Evolutionary conservation across 805 yeast genomes (phyloP).

Genomic region (Wickerhamiella kurtzmanii): DNA sequence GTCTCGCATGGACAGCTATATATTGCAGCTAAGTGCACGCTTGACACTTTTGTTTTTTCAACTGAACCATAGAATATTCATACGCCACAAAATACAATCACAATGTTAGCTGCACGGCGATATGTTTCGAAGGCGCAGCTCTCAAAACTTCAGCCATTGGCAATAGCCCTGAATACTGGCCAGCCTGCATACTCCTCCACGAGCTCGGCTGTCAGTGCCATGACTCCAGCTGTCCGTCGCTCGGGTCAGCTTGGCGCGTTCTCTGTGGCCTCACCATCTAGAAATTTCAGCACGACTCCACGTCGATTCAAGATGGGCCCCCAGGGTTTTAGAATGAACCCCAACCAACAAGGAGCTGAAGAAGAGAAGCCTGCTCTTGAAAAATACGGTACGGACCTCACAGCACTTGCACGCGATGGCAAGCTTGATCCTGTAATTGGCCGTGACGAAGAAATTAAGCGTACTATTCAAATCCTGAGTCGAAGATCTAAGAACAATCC

Average conservation of each 20-base stretch:
- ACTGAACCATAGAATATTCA: no score
- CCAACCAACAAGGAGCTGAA: slow-evolving; percentile 10
- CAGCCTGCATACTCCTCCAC: no score
- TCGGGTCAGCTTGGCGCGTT: no score
- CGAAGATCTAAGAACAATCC: slow-evolving; percentile 94
- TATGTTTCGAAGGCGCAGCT: neutral
- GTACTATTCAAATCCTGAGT: slow-evolving; percentile 85
- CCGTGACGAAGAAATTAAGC: slow-evolving; percentile 83
- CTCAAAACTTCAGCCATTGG: neutral
- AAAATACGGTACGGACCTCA: slow-evolving; percentile 72
- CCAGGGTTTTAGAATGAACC: slow-evolving; percentile 12
- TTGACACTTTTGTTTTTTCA: no score
- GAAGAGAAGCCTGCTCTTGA: slow-evolving; percentile 56
- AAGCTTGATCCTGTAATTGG: slow-evolving; percentile 95
- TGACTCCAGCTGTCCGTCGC: no score
- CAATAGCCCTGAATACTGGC: neutral
- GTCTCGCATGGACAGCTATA: no score
- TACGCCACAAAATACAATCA: neutral
- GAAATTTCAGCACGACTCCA: neutral
- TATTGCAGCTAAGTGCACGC: no score
- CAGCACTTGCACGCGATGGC: slow-evolving; percentile 77
- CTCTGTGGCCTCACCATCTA: neutral
- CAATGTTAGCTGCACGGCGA: neutral
- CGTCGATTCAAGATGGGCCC: neutral
- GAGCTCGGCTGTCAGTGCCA: no score